These are phyloP conservation scores for Styphnolobium japonicum DNA, from an alignment of 306 rosid genomes.

Conservation along the genomic window DNA sequence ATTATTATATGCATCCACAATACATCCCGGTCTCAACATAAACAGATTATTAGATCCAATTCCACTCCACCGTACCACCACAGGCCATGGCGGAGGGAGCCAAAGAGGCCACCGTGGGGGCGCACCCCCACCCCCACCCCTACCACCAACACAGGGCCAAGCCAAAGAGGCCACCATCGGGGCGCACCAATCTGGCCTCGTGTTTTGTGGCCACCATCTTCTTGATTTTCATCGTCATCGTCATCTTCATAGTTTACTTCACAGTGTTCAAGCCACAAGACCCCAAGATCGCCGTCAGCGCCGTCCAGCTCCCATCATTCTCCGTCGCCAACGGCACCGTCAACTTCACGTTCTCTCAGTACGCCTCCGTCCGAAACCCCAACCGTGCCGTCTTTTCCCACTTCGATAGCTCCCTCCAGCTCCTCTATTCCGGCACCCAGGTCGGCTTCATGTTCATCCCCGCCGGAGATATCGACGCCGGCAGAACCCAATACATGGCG, in stretches of 20 bases:
- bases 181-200: slow-evolving; percentile 87
- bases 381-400: slow-evolving; percentile 77
- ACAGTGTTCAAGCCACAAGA: slow-evolving; percentile 86
- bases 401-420: slow-evolving; percentile 86
- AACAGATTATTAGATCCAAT: too few species aligned
- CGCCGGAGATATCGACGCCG: slow-evolving; percentile 84
- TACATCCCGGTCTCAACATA: neutral
- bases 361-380: slow-evolving; percentile 77
- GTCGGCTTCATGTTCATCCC: slow-evolving; percentile 99
- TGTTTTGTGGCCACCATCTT: slow-evolving; percentile 87
- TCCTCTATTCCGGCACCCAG: slow-evolving; percentile 73
- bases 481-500: slow-evolving; percentile 79
- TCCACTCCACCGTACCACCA: slow-evolving; percentile 10
- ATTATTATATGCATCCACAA: neutral
- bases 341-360: slow-evolving; percentile 87
- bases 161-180: slow-evolving; percentile 60
- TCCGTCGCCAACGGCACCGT: slow-evolving; percentile 72
- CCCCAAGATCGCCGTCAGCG: slow-evolving; percentile 71
- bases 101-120: too few species aligned
- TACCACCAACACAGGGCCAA: neutral
- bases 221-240: slow-evolving; percentile 67
- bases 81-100: slow-evolving; percentile 26
- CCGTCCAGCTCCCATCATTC: slow-evolving; percentile 87
- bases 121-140: neutral
- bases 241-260: slow-evolving; percentile 73